Conservation (phyloP, 2,329 filamentous ascomycete genomes). For the Fusarium decemcellulare region DNA sequence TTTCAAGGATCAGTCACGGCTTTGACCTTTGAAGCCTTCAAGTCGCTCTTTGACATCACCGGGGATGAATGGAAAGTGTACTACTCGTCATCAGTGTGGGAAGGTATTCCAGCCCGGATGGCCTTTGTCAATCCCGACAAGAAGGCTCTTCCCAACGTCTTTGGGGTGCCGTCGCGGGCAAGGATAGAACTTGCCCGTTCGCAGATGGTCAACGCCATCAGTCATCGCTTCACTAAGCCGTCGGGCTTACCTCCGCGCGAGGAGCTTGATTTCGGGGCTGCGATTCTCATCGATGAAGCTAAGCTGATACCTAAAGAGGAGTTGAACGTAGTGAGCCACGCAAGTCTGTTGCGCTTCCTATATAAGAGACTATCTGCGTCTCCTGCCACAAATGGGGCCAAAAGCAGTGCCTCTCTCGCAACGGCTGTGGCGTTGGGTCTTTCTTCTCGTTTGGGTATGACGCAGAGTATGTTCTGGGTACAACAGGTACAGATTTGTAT, state of each 20-base stretch:
- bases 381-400: neutral
- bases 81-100: conserved; percentile 46
- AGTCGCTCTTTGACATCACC: conserved; percentile 37
- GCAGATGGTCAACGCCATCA: conserved; percentile 37
- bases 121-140: conserved; percentile 45
- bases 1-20: conserved; percentile 13
- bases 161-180: conserved; percentile 35
- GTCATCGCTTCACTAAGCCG: conserved; percentile 13
- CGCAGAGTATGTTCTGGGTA: conserved; percentile 48
- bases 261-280: conserved; percentile 41
- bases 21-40: conserved; percentile 41
- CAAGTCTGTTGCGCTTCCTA: conserved; percentile 29
- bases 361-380: conserved; percentile 5
- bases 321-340: conserved; percentile 38
- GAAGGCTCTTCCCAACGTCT: conserved; percentile 47
- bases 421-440: conserved; percentile 37
- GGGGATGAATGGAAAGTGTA: conserved; percentile 47
- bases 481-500: conserved; percentile 42
- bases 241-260: conserved; percentile 19
- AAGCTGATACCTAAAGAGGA: conserved; percentile 26
- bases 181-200: conserved; percentile 30
- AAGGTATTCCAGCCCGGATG: conserved; percentile 46
- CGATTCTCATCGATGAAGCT: conserved; percentile 40
- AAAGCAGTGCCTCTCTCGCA: conserved; percentile 14
- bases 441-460: conserved; percentile 29